A percentile compares a stretch with the other conserved stretches of the same genome.
These are phyloP conservation scores for Corylus americana DNA, from an alignment of 306 rosid species.

Conservation along the genomic window DNA sequence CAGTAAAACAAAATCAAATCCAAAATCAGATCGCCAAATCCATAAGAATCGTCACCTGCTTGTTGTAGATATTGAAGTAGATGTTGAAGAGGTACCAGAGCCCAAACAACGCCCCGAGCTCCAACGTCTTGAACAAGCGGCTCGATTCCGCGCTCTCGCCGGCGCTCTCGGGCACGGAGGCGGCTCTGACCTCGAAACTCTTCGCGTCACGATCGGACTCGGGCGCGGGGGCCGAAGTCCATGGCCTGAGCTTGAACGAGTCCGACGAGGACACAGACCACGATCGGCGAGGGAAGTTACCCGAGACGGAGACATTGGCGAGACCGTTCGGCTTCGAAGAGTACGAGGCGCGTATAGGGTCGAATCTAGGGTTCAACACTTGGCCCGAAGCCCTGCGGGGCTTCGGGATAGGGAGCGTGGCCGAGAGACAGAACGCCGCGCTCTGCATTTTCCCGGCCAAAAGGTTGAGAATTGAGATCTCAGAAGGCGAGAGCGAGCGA, in stretches of 20 bases:
- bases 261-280: slow-evolving; percentile 54
- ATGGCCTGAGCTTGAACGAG: slow-evolving; percentile 50
- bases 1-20: background rate
- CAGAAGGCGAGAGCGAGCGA: background rate
- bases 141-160: slow-evolving; percentile 28
- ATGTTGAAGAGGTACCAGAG: slow-evolving; percentile 87
- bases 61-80: slow-evolving; percentile 90
- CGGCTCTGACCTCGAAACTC: slow-evolving; percentile 49
- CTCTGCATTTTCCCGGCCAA: slow-evolving; percentile 58
- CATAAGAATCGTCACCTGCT: slow-evolving; percentile 55
- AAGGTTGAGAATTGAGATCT: slow-evolving; percentile 30
- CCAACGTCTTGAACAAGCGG: slow-evolving; percentile 44
- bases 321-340: slow-evolving; percentile 28
- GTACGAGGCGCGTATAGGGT: slow-evolving; percentile 32
- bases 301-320: slow-evolving; percentile 31
- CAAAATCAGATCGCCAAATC: background rate
- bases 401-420: slow-evolving; percentile 30
- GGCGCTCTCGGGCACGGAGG: slow-evolving; percentile 57
- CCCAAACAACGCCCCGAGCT: slow-evolving; percentile 68
- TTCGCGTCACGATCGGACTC: slow-evolving; percentile 27
- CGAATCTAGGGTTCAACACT: slow-evolving; percentile 22
- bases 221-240: slow-evolving; percentile 31
- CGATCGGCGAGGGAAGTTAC: slow-evolving; percentile 53
- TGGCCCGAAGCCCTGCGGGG: slow-evolving; percentile 17
- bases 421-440: slow-evolving; percentile 41